Percentiles rank a stretch among this genome's conserved stretches.
Evolutionary conservation across 805 yeast genomes (phyloP).

Genomic region (Nematodospora valgi): DNA sequence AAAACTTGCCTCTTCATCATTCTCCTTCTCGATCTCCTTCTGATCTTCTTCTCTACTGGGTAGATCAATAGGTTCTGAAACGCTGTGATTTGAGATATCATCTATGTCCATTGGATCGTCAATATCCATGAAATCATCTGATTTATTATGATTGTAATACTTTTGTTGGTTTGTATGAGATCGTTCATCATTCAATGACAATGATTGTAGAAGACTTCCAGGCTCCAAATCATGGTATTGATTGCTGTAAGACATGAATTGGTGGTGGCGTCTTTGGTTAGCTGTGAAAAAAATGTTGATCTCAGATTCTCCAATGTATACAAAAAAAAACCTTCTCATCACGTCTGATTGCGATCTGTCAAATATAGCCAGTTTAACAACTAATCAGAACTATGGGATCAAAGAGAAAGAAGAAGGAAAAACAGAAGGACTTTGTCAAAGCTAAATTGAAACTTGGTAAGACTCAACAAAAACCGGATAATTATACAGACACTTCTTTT

Average conservation of each 20-base stretch:
- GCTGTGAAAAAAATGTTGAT: background rate
- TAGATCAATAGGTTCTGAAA: constrained; percentile 2
- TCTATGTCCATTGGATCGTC: constrained; percentile 26
- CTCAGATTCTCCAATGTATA: background rate
- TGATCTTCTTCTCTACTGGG: constrained; percentile 6
- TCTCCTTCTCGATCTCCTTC: background rate
- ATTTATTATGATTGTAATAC: constrained; percentile 5
- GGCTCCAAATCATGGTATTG: constrained; percentile 16
- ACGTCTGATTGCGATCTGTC: background rate
- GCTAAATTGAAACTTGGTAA: constrained; percentile 88
- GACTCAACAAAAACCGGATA: constrained; percentile 62
- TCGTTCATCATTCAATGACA: constrained; percentile 21
- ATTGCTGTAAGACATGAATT: background rate
- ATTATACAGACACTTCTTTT: constrained; percentile 84
- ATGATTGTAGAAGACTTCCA: constrained; percentile 20
- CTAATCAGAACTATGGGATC: constrained; percentile 32
- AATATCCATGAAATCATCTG: constrained; percentile 17
- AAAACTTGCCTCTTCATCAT: constrained; percentile 11
- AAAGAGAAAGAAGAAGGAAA: constrained; percentile 56
- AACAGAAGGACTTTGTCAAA: constrained; percentile 72
- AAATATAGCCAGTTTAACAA: background rate
- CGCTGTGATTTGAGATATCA: constrained; percentile 7
- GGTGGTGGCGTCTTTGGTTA: background rate
- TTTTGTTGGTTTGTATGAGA: too few species aligned
- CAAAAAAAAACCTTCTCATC: constrained; percentile 1